A percentile compares a stretch with the other conserved stretches of the same genome.
Conservation (phyloP, 495 filamentous ascomycete species). For the Terfezia boudieri region DNA sequence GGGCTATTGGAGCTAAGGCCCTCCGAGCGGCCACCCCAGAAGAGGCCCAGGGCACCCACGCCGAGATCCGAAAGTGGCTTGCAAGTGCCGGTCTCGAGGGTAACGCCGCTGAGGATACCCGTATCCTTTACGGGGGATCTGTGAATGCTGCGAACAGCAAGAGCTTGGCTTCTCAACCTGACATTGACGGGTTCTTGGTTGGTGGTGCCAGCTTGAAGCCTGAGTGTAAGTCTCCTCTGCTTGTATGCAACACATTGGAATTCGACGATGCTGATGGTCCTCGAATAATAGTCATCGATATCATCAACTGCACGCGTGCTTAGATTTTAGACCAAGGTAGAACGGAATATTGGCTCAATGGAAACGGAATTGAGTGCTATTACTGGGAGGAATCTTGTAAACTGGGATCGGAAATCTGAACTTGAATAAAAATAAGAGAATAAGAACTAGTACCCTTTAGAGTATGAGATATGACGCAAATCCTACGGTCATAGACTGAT, state of each 20-base stretch:
- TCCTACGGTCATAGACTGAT: too few species aligned
- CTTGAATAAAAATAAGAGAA: too few species aligned
- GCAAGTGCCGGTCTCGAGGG: slow-evolving; percentile 40
- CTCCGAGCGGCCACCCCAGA: slow-evolving; percentile 1
- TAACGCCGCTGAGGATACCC: slow-evolving; percentile 22
- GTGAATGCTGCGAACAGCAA: slow-evolving; percentile 97
- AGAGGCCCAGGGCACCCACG: slow-evolving; percentile 10
- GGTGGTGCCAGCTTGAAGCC: slow-evolving; percentile 97
- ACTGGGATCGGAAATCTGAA: too few species aligned
- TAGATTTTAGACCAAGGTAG: too few species aligned
- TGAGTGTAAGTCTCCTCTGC: slow-evolving; percentile 45
- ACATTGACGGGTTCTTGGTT: slow-evolving; percentile 97
- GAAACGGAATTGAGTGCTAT: too few species aligned
- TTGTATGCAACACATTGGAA: not conserved
- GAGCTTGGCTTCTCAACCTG: slow-evolving; percentile 69
- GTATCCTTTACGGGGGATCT: slow-evolving; percentile 87
- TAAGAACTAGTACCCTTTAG: too few species aligned
- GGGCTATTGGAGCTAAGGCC: not conserved
- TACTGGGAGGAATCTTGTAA: too few species aligned
- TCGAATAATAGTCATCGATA: slow-evolving; percentile 34
- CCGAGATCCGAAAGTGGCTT: slow-evolving; percentile 77
- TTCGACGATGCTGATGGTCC: slow-evolving; percentile 4
- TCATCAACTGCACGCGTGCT: slow-evolving; percentile 27
- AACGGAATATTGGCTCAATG: too few species aligned
- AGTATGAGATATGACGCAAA: too few species aligned